Percentiles rank a stretch among this genome's conserved stretches.
Conservation (phyloP, 2,329 filamentous ascomycete genomes). For the Hysterium pulicare region DNA sequence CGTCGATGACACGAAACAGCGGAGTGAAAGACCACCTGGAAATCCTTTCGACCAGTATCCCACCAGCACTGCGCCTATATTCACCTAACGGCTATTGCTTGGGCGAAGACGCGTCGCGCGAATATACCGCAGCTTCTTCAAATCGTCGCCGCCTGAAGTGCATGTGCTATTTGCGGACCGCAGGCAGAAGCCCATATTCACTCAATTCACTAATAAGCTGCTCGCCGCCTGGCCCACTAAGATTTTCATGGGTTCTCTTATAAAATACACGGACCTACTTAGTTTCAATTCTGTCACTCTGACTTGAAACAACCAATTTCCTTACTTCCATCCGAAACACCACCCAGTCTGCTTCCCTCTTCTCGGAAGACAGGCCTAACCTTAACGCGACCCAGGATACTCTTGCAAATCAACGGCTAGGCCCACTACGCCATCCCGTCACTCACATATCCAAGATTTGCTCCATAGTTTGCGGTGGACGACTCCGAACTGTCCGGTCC, state of each 20-base stretch:
- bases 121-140: neutral
- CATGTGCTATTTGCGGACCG: neutral
- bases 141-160: neutral
- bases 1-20: neutral
- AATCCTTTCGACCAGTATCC: neutral
- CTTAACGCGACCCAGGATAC: constrained; percentile 1
- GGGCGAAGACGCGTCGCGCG: neutral
- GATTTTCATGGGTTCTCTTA: neutral
- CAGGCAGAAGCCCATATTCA: constrained; percentile 1
- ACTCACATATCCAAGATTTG: too few species aligned
- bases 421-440: too few species aligned
- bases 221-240: neutral
- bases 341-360: neutral
- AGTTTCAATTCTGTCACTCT: neutral
- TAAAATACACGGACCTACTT: neutral
- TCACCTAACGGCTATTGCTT: neutral
- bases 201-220: neutral
- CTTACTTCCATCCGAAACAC: neutral
- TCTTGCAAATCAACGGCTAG: neutral
- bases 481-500: too few species aligned
- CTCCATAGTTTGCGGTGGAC: too few species aligned
- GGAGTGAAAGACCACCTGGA: neutral
- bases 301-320: constrained; percentile 1
- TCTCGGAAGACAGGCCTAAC: neutral
- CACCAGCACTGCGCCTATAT: neutral